These are phyloP conservation scores for Huiozyma sinensis DNA, from an alignment of 805 yeast genomes.

Conservation along the genomic window DNA sequence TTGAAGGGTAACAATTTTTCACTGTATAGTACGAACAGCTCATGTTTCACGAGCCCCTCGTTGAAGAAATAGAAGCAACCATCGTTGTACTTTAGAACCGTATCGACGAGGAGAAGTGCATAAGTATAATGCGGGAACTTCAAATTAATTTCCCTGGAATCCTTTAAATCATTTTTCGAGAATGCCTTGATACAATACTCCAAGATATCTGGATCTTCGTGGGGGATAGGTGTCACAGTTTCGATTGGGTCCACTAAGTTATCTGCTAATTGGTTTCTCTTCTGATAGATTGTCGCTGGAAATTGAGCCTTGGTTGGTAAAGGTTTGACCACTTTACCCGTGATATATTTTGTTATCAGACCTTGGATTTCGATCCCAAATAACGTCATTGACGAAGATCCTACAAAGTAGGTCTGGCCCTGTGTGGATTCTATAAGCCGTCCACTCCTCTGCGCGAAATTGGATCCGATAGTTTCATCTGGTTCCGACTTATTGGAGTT, in stretches of 20 bases:
- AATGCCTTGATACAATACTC: background rate
- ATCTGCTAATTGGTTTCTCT: background rate
- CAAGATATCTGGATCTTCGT: background rate
- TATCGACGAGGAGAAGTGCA: constrained; percentile 64
- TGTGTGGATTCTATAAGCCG: constrained; percentile 63
- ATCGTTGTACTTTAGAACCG: constrained; percentile 68
- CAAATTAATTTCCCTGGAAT: background rate
- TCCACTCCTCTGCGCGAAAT: constrained; percentile 62
- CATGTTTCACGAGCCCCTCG: constrained; percentile 66
- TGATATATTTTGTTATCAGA: constrained; percentile 35
- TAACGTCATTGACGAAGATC: constrained; percentile 73
- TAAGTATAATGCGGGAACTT: constrained; percentile 61
- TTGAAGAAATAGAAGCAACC: constrained; percentile 80
- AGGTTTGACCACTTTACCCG: constrained; percentile 12
- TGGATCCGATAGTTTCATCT: constrained; percentile 48
- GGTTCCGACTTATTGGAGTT: background rate
- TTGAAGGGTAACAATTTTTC: constrained; percentile 20
- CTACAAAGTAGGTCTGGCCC: constrained; percentile 67
- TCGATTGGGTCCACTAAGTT: background rate
- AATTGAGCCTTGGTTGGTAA: constrained; percentile 5
- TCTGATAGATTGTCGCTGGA: background rate
- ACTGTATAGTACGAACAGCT: constrained; percentile 48
- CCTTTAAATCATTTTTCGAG: background rate
- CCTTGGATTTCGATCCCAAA: constrained; percentile 71
- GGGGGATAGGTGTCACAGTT: background rate